phyloP scores from a whole-genome alignment of 306 rosid genomes.

The Prunus padus region DNA sequence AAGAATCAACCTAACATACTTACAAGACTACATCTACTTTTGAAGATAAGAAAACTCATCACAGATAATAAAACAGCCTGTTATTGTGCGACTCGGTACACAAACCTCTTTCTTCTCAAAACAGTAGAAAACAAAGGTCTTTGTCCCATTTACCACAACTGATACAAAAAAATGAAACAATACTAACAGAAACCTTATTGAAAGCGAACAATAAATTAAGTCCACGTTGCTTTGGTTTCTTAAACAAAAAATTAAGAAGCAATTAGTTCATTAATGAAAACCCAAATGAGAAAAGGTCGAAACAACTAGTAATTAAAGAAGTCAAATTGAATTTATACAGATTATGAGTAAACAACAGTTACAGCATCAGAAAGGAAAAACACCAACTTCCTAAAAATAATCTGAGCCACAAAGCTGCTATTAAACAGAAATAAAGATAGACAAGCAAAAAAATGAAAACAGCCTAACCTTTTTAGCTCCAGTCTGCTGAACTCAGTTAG shows the following conservation, averaged over 20 bases:
- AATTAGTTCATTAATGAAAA: constrained; percentile 1
- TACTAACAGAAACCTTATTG: background rate
- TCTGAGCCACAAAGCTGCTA: background rate
- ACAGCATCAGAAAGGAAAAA: background rate
- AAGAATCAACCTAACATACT: constrained; percentile 4
- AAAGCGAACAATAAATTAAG: background rate
- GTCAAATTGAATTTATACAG: constrained; percentile 2
- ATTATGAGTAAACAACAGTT: constrained; percentile 11
- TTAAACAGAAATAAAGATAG: constrained; percentile 6
- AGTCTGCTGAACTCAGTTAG: constrained; percentile 21
- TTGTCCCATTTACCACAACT: background rate
- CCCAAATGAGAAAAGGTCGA: constrained; percentile 19
- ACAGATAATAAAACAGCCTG: background rate
- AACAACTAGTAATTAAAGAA: background rate
- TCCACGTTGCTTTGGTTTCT: constrained; percentile 5
- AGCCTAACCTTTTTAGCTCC: constrained; percentile 43
- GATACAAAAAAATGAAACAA: constrained; percentile 18
- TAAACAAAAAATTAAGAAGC: background rate
- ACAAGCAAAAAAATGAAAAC: constrained; percentile 4
- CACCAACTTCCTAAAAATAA: constrained; percentile 4
- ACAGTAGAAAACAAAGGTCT: background rate
- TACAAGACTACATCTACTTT: constrained; percentile 2
- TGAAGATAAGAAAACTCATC: constrained; percentile 16
- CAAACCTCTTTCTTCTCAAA: background rate
- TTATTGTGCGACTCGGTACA: background rate